Evolutionary conservation across 2,329 filamentous ascomycete species (phyloP), one percentile per base, ranked within the genome.

Genomic region (Fusarium neocosmosporiellum): DNA sequence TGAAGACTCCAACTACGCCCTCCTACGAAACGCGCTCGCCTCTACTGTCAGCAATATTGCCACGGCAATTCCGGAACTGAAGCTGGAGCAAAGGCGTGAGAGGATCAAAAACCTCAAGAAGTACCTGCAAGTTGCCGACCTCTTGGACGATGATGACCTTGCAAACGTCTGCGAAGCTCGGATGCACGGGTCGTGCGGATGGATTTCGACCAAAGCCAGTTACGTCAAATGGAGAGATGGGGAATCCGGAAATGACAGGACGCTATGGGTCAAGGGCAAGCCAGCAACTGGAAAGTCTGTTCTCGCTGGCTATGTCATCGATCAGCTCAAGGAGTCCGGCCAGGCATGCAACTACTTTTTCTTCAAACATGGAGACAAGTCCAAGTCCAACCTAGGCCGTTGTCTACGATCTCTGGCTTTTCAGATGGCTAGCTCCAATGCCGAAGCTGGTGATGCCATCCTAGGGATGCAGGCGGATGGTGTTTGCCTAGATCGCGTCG

Each of bases 211-310:
- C 41, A 73, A 69, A 39, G 31, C 39, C 58, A 67, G 46, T 16
- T 73, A 67, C 46, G 24, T 65, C 54, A 59, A 55, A 63, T 73
- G 68, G 70, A 71, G 39, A 61, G 65, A 73, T 31, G 70, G 66
- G 6, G 60, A 65, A 24, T 50, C 54, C 4, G 54, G 13, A 22
- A 63, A 58, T 34, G 54, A 54, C 24, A 73, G 55, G 13, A 63
- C 50, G 14, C 59, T 71, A 24, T 73, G 71, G 71, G 43, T 69
- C 27, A 77, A 75, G 11, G 82, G 81, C 2, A 73, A 71, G 16
- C 77, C 82, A 11, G 82, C 70, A 5, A 71, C 77, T 9, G 82
- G 82, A 11, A 84, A 83, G 65, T 83, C 81, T 1, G 72, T 83
- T 18, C 66, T 83, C 24, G 70, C 77, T 1, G 75, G 78, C 16